Conservation (phyloP, 2,329 filamentous ascomycete genomes). For the Colletotrichum costaricense region DNA sequence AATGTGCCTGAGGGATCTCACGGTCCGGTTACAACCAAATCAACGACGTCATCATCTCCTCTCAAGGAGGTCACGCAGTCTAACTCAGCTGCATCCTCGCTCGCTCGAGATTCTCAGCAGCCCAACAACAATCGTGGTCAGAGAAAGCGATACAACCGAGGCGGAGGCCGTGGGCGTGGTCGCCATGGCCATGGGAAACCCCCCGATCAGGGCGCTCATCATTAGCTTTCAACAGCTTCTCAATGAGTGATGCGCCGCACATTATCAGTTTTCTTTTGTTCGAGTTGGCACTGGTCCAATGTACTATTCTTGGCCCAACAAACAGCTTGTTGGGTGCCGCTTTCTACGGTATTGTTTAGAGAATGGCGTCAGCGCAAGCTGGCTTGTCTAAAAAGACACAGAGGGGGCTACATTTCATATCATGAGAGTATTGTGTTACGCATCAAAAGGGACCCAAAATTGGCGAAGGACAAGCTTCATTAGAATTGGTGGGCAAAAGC, state of each 20-base stretch:
- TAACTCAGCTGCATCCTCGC: neutral
- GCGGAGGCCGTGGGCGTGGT: slow-evolving; percentile 21
- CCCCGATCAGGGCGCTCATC: neutral
- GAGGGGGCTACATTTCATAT: neutral
- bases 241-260: neutral
- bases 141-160: slow-evolving; percentile 2
- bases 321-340: neutral
- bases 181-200: neutral
- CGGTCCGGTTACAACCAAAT: neutral
- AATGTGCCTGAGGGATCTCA: neutral
- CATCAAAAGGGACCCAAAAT: neutral
- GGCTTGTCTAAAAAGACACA: neutral
- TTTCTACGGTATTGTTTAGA: slow-evolving; percentile 1
- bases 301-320: neutral
- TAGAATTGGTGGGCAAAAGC: neutral
- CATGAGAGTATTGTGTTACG: neutral
- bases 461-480: slow-evolving; percentile 1
- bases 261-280: neutral
- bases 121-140: neutral
- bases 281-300: too few species aligned
- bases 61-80: neutral
- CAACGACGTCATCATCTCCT: neutral
- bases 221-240: neutral
- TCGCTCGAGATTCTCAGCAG: neutral
- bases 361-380: neutral